Evolutionary conservation across 2,329 filamentous ascomycete species (phyloP).

Genomic region (Graphiopsis chlorocephala): DNA sequence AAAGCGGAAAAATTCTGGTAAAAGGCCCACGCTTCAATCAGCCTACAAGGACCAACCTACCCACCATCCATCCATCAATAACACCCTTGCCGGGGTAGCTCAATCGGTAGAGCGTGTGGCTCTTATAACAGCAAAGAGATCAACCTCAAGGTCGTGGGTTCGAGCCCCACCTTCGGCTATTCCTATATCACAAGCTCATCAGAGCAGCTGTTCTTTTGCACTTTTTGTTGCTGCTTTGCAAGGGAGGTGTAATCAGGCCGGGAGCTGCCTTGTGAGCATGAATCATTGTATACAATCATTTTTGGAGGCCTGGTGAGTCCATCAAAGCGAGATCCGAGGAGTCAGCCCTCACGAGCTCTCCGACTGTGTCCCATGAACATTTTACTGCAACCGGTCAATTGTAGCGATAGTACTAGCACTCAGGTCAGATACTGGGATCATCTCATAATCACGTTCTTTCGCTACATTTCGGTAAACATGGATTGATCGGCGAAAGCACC

Average conservation of each 20-base stretch:
- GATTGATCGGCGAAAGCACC: neutral
- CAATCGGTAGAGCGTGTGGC: conserved; percentile 55
- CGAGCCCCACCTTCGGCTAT: conserved; percentile 29
- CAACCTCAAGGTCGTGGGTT: conserved; percentile 29
- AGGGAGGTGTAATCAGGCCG: neutral
- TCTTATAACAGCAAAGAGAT: conserved; percentile 37
- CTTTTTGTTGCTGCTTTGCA: neutral
- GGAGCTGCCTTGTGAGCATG: neutral
- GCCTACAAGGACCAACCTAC: neutral
- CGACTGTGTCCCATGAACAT: neutral
- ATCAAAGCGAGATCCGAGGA: neutral
- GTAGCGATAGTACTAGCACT: neutral
- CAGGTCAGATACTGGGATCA: neutral
- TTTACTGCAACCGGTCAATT: neutral
- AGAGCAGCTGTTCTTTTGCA: conserved; percentile 10
- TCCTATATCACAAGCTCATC: conserved; percentile 19
- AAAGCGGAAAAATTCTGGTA: neutral
- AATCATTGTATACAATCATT: neutral
- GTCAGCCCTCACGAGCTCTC: neutral
- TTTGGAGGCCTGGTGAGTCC: neutral
- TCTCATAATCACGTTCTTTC: neutral
- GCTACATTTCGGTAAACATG: neutral
- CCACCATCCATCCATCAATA: conserved; percentile 19
- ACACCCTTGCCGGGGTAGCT: conserved; percentile 44
- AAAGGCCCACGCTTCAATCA: neutral